Evolutionary conservation across 805 yeast genomes (phyloP), one percentile per base, ranked within the genome.

Genomic region (Ogataea paradorogensis): DNA sequence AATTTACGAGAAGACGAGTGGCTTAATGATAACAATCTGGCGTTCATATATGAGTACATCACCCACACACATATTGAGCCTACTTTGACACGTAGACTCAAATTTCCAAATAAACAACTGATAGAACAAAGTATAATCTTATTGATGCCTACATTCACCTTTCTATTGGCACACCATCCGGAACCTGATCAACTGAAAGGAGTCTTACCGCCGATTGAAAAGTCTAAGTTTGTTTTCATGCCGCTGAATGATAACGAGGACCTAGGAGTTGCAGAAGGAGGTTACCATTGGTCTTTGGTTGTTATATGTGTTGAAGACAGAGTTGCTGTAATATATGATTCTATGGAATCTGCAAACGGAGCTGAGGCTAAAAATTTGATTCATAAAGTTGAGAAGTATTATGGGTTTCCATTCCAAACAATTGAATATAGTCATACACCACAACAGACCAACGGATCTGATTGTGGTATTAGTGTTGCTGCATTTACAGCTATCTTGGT

Each of bases 211-310:
- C 56, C 65, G 0, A 42, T 76, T 4, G 66, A 65, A 10, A 48
- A 60, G 1, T 63, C 77, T 2, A 61, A 65, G 10, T 75, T 79
- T 48, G 67, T 84, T 1, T 83, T 85, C 46, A 56, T 83, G 27
- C 93, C 91, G 0, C 66, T 83, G 21, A 84, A 82, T 56, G 83
- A 77, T 53, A 78, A 76, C 44, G 82, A 72, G 32, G 82, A 79
- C 39, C 64, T 78, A 29, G 82, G 72, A 33, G 62, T 63, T 0
- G 76, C 73, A 2, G 84, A 77, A 45, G 80, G 81, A 13, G 93
- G 91, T 1, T 79, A 78, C 32, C 93, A 85, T 60, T 84, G 95
- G 93, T 78, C 85, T 1, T 60, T 85, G 11, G 68, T 80, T 10
- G 69, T 84, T 11, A 65, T 80, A 6, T 69, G 73, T 24, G 46